Base-by-base conservation (phyloP, 495 filamentous ascomycete species). In the Pyronema domesticum region DNA sequence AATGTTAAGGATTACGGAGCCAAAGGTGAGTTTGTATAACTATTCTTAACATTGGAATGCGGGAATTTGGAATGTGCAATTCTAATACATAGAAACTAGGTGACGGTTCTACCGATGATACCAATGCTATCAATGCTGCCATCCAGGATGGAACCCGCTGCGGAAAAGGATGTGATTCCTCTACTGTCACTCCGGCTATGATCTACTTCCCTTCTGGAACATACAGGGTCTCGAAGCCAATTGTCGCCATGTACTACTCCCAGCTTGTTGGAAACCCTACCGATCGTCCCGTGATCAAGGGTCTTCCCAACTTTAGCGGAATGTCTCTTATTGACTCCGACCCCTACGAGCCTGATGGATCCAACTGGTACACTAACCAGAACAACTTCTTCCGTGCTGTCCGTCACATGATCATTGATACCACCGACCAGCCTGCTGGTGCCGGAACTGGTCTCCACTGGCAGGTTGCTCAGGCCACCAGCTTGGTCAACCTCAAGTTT, bases 361-460 rank as follows among this genome's bases (percentile, higher is more conserved):
- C 59, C 55, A 82, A 83, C 65, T 85, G 81, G 79, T 95, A 81
- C 70, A 86, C 82, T 59, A 94, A 94, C 68, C 83, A 94, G 70
- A 98, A 96, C 79, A 95, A 98, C 73, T 98, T 98, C 75, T 96
- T 87, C 76, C 87, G 91, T 45, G 84, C 93, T 61, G 73, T 98
- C 59, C 86, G 93, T 67, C 96, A 98, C 72, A 84, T 98, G 60
- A 75, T 87, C 62, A 82, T 98, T 67, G 91, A 98, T 66, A 68
- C 89, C 44, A 87, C 77, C 33, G 76, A 71, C 10, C 78, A 84
- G 76, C 81, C 83, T 11, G 60, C 72, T 49, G 72, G 68, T 40
- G 62, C 67, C 19, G 85, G 82, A 54, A 75, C 86, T 39, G 86
- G 86, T 69, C 93, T 98, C 54, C 91, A 96, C 69, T 96, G 93